Percentiles rank a stretch among this genome's conserved stretches.
These are phyloP conservation scores for Syncephalastrum contaminatum DNA, from an alignment of 371 early-diverging fungal genomes.

Conservation along the genomic window DNA sequence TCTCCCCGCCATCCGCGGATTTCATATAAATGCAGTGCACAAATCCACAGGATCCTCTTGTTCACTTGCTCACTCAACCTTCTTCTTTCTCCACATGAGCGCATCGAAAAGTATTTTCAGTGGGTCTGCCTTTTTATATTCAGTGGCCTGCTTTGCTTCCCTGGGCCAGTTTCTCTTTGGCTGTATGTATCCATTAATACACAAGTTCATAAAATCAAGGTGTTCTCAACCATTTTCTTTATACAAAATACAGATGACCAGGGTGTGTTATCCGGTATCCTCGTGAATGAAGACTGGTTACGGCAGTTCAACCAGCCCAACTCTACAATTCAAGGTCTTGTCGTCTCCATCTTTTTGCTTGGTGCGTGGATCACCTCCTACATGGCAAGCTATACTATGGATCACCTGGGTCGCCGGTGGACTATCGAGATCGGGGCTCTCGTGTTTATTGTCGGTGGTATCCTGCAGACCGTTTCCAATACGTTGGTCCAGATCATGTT, in stretches of 20 bases:
- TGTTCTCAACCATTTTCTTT: too few relatives aligned
- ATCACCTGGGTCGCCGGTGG: slow-evolving; percentile 41
- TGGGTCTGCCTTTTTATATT: slow-evolving; percentile 25
- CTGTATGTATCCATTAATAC: slow-evolving; percentile 23
- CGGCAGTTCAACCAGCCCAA: slow-evolving; percentile 23
- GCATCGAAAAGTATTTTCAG: too few relatives aligned
- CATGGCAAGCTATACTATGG: slow-evolving; percentile 36
- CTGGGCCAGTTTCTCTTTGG: slow-evolving; percentile 45
- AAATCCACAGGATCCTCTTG: too few relatives aligned
- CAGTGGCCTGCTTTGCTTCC: slow-evolving; percentile 38
- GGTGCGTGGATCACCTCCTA: slow-evolving; percentile 44
- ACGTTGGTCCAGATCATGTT: slow-evolving; percentile 28
- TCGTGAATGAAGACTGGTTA: slow-evolving; percentile 39
- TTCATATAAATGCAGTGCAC: too few relatives aligned
- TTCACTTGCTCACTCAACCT: too few relatives aligned
- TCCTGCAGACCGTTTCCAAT: slow-evolving; percentile 34
- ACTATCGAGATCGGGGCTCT: slow-evolving; percentile 47
- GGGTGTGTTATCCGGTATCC: slow-evolving; percentile 39
- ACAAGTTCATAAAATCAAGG: neutral
- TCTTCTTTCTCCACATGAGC: too few relatives aligned
- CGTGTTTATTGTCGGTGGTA: slow-evolving; percentile 48
- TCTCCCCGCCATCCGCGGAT: too few relatives aligned
- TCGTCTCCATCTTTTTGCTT: slow-evolving; percentile 41
- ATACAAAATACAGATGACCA: slow-evolving; percentile 27
- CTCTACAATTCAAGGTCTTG: slow-evolving; percentile 36